Evolutionary conservation across 108 stramenopile species (phyloP), one percentile per base, ranked within the genome.

Genomic region (Nitzschia sp.): DNA sequence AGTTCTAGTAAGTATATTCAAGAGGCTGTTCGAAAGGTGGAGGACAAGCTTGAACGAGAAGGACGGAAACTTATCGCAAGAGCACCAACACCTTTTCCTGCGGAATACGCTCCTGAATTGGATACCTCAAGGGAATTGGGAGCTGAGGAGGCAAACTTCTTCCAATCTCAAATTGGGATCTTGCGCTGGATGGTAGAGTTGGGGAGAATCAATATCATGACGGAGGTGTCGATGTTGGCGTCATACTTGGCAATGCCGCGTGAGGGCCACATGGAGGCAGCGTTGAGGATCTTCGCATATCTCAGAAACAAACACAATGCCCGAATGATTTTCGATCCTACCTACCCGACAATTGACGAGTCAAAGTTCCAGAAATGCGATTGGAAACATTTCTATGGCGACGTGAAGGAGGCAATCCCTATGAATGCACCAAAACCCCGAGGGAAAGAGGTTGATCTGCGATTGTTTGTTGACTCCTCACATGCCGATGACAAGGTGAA

Each of bases 181-280:
- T 52, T 81, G 3, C 67, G 78, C 29, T 86, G 82, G 82, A 69
- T n/a, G n/a, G n/a, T n/a, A n/a, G n/a, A n/a, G n/a, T n/a, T n/a
- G n/a, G n/a, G n/a, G n/a, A n/a, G n/a, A n/a, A n/a, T n/a, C n/a
- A n/a, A n/a, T n/a, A n/a, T n/a, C n/a, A n/a, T n/a, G n/a, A n/a
- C n/a, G n/a, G n/a, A n/a, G n/a, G n/a, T n/a, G n/a, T n/a, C n/a
- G n/a, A n/a, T n/a, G n/a, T n/a, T n/a, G n/a, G n/a, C n/a, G n/a
- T n/a, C n/a, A n/a, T n/a, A n/a, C n/a, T n/a, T n/a, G n/a, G n/a
- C n/a, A n/a, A n/a, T n/a, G n/a, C n/a, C n/a, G n/a, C n/a, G n/a
- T n/a, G n/a, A n/a, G n/a, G n/a, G n/a, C n/a, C n/a, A n/a, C n/a
- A 69, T 52, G 77, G 58, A 78, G 8, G 53, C 68, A 51, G 60